These are phyloP conservation scores for Ophiostoma triangulosporum DNA, from an alignment of 2,329 filamentous ascomycete species.

Conservation along the genomic window DNA sequence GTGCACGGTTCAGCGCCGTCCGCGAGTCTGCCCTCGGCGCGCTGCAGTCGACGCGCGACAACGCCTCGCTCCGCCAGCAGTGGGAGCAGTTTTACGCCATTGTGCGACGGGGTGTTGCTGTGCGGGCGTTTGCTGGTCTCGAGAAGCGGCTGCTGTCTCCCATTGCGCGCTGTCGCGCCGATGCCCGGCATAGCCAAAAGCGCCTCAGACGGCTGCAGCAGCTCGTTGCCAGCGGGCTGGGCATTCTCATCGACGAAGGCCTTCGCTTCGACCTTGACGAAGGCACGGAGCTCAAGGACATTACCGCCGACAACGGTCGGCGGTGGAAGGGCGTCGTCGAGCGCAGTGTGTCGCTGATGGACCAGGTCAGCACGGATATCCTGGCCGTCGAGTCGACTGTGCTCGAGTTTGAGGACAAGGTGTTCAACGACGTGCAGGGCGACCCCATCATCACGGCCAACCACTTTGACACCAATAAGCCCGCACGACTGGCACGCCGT, in stretches of 20 bases:
- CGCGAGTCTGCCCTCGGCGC: constrained; percentile 13
- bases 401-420: constrained; percentile 50
- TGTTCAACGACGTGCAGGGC: constrained; percentile 48
- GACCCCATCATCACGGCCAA: constrained; percentile 44
- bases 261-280: constrained; percentile 47
- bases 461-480: constrained; percentile 36
- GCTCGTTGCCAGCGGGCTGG: constrained; percentile 74
- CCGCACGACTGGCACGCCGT: constrained; percentile 49
- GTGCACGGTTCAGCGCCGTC: constrained; percentile 26
- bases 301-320: constrained; percentile 25
- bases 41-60: constrained; percentile 12
- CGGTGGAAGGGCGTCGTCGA: constrained; percentile 62
- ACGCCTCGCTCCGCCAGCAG: constrained; percentile 29
- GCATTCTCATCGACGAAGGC: constrained; percentile 77
- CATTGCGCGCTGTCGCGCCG: constrained; percentile 58
- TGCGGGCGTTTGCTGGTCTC: constrained; percentile 58
- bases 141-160: constrained; percentile 64
- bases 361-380: constrained; percentile 65
- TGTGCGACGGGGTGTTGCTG: constrained; percentile 60
- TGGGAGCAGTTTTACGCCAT: constrained; percentile 68
- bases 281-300: constrained; percentile 27
- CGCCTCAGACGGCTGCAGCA: constrained; percentile 59
- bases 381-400: constrained; percentile 49
- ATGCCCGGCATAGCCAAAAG: constrained; percentile 62
- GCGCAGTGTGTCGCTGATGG: constrained; percentile 72